A percentile compares a stretch with the other conserved stretches of the same genome.
Evolutionary conservation across 2,329 filamentous ascomycete genomes (phyloP).

Genomic region (Monosporascus sp.): DNA sequence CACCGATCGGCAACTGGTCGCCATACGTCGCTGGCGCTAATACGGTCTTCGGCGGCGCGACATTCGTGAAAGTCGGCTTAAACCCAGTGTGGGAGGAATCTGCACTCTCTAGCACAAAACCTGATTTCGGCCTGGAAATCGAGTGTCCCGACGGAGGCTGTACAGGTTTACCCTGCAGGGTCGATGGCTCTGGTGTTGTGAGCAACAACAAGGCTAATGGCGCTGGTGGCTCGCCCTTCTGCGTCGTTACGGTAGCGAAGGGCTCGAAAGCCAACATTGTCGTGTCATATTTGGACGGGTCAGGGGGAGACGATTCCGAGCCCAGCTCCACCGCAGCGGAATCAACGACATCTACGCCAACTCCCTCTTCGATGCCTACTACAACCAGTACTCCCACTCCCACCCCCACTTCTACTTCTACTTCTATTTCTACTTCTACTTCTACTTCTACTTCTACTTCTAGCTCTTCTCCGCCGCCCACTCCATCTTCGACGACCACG

Average conservation of each 20-base stretch:
- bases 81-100: conserved; percentile 67
- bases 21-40: conserved; percentile 75
- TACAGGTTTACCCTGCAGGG: conserved; percentile 69
- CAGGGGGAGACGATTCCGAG: conserved; percentile 25
- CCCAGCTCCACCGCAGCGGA: conserved; percentile 14
- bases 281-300: conserved; percentile 47
- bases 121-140: conserved; percentile 64
- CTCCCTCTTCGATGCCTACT: conserved; percentile 24
- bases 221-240: conserved; percentile 66
- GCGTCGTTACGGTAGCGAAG: conserved; percentile 68
- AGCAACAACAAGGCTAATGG: conserved; percentile 51
- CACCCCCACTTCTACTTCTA: conserved; percentile 17
- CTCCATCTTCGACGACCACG: conserved; percentile 1
- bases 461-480: conserved; percentile 8
- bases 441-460: conserved; percentile 18
- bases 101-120: conserved; percentile 49
- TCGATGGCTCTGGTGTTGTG: conserved; percentile 58
- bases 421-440: conserved; percentile 9
- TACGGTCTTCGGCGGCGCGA: conserved; percentile 57
- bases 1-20: conserved; percentile 69
- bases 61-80: conserved; percentile 71
- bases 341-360: conserved; percentile 23
- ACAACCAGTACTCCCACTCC: conserved; percentile 11
- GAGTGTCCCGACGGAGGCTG: conserved; percentile 62
- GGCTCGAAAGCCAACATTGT: conserved; percentile 64